phyloP scores from a whole-genome alignment of 2,329 filamentous ascomycete species.

The Pseudocercospora musae region DNA sequence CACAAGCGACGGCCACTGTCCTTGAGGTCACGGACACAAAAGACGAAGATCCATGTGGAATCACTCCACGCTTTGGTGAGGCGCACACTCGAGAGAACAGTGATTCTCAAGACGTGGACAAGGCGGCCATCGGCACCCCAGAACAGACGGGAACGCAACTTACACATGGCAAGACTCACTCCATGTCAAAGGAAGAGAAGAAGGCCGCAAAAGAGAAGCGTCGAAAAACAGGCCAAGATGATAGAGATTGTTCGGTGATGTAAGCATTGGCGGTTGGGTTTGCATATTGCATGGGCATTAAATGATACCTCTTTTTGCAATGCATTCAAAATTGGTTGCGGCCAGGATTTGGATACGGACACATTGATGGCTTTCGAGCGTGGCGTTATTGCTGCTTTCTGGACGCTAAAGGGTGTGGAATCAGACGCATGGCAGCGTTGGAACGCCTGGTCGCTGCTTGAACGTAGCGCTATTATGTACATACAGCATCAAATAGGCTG shows the following conservation, averaged over 20 bases:
- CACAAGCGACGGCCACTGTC: not conserved
- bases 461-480: not conserved
- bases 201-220: slow-evolving; percentile 28
- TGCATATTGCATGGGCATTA: not conserved
- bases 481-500: not conserved
- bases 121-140: not conserved
- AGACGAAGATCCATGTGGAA: not conserved
- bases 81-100: not conserved
- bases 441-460: not conserved
- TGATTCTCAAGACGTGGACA: not conserved
- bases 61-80: not conserved
- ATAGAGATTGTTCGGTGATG: slow-evolving; percentile 46
- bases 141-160: slow-evolving; percentile 7
- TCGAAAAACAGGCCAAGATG: slow-evolving; percentile 33
- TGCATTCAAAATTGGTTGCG: not conserved
- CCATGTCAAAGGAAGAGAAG: slow-evolving; percentile 31
- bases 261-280: slow-evolving; percentile 20
- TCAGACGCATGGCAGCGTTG: not conserved
- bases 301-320: not conserved
- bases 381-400: not conserved
- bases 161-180: slow-evolving; percentile 1
- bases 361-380: not conserved
- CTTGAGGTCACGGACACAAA: not conserved
- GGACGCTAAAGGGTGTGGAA: not conserved
- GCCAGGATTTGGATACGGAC: not conserved